Evolutionary conservation across 2,329 filamentous ascomycete species (phyloP).

Genomic region (Aspergillus flavus): DNA sequence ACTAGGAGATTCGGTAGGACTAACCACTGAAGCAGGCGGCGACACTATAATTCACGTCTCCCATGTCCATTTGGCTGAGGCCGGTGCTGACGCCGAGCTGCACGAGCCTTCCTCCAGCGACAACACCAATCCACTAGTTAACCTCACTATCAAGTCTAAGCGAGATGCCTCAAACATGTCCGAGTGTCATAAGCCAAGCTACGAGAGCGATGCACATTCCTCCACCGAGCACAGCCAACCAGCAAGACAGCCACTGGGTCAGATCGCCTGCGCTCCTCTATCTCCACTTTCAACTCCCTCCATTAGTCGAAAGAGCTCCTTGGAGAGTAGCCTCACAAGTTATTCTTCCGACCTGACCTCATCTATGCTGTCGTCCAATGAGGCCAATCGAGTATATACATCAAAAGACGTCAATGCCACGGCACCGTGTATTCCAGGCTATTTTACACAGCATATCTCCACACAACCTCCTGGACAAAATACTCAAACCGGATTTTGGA

Average conservation of each 20-base stretch:
- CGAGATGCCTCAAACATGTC: conserved; percentile 8
- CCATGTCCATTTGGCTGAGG: conserved; percentile 29
- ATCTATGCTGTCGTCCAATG: conserved; percentile 15
- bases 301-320: conserved; percentile 21
- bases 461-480: conserved; percentile 9
- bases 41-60: conserved; percentile 33
- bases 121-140: conserved; percentile 4
- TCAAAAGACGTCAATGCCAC: conserved; percentile 13
- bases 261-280: conserved; percentile 15
- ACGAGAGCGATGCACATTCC: neutral
- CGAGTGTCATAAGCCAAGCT: neutral
- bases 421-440: conserved; percentile 18
- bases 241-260: conserved; percentile 7
- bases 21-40: conserved; percentile 24
- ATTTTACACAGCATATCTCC: conserved; percentile 22
- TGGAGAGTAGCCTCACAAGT: conserved; percentile 20
- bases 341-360: conserved; percentile 20
- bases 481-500: conserved; percentile 18
- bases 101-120: conserved; percentile 12
- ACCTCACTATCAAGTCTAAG: conserved; percentile 10
- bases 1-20: neutral
- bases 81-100: conserved; percentile 19
- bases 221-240: neutral
- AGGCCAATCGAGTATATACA: conserved; percentile 5
- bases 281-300: conserved; percentile 21